Evolutionary conservation across 257 asterid genomes (phyloP), one percentile per base, ranked within the genome.

Genomic region (Solanum ossicruentum): DNA sequence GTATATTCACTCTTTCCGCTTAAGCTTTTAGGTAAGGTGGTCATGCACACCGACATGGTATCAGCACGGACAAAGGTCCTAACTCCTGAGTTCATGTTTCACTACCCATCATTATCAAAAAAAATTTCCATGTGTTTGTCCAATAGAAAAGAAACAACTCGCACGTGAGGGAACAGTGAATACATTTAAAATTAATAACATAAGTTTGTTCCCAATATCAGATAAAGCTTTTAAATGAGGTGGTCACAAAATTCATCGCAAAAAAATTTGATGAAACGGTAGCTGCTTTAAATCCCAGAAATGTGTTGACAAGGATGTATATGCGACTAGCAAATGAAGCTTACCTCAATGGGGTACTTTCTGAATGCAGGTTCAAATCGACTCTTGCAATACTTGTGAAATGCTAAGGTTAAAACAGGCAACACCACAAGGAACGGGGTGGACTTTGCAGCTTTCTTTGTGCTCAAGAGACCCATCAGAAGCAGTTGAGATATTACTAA

Each of bases 291-390:
- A 2, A 61, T 61, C 6, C 56, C 15, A 54, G 32, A 83, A 51
- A 83, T 23, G 55, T 47, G 63, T 47, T 12, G 18, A 61, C n/a
- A 47, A 32, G 60, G 61, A 61, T 56, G 47, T 60, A 63, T 57
- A 7, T 58, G 15, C 32, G 20, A n/a, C 36, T 61, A 16, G 23
- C 18, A 17, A 55, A 28, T 77, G 28, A 60, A 70, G 70, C 65
- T 88, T 90, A 94, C 99, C 98, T 97, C 99, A 80, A 97, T 93
- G 51, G 99, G 99, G 89, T 93, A 93, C 87, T 89, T 92, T 86
- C 98, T 84, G 88, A 97, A 97, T 60, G 99, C 99, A 80, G 98
- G 98, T 87, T 95, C 99, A 55, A 97, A 97, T 83, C 99, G 98
- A 80, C 86, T 87, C 95, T 95, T 97, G 91, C 99, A 95, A 89